Percentiles rank a stretch among this genome's conserved stretches.
These are phyloP conservation scores for Aspergillus clavatus DNA, from an alignment of 2,329 filamentous ascomycete species.

Conservation along the genomic window DNA sequence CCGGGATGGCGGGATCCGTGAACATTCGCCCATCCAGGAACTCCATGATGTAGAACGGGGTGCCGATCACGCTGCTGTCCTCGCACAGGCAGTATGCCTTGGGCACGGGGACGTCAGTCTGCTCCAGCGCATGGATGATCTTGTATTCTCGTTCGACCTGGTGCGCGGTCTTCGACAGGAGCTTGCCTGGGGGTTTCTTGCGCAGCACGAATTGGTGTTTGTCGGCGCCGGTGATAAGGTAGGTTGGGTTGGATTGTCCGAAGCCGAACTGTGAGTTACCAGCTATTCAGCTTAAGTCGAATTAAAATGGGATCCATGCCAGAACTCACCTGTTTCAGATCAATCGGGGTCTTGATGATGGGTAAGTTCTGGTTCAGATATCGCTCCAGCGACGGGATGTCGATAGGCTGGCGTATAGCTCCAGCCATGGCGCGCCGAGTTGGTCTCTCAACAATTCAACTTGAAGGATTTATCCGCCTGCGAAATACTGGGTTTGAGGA, in stretches of 20 bases:
- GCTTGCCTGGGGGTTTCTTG: slow-evolving; percentile 94
- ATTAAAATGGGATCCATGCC: neutral
- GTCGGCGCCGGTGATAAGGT: slow-evolving; percentile 72
- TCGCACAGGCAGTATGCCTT: slow-evolving; percentile 80
- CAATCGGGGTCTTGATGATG: slow-evolving; percentile 73
- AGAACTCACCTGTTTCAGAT: slow-evolving; percentile 73
- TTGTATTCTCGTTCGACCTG: slow-evolving; percentile 94
- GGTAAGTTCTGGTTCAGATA: slow-evolving; percentile 78
- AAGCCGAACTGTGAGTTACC: slow-evolving; percentile 70
- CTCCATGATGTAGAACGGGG: slow-evolving; percentile 95
- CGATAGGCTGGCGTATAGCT: slow-evolving; percentile 82
- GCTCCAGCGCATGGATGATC: slow-evolving; percentile 76
- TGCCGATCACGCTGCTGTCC: slow-evolving; percentile 73
- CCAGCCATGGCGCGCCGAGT: slow-evolving; percentile 77
- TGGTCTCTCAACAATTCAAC: neutral
- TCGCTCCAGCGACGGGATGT: slow-evolving; percentile 69
- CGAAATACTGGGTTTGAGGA: too few species aligned
- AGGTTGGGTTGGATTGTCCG: slow-evolving; percentile 96
- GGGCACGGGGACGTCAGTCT: slow-evolving; percentile 80
- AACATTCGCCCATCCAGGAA: slow-evolving; percentile 93
- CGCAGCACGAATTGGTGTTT: slow-evolving; percentile 78
- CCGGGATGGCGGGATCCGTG: slow-evolving; percentile 78
- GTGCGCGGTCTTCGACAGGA: slow-evolving; percentile 90
- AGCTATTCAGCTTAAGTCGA: neutral
- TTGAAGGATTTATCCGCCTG: neutral